Percentiles rank a stretch among this genome's conserved stretches.
These are phyloP conservation scores for Rosa hybrid DNA, from an alignment of 331 rosid genomes.

Conservation along the genomic window DNA sequence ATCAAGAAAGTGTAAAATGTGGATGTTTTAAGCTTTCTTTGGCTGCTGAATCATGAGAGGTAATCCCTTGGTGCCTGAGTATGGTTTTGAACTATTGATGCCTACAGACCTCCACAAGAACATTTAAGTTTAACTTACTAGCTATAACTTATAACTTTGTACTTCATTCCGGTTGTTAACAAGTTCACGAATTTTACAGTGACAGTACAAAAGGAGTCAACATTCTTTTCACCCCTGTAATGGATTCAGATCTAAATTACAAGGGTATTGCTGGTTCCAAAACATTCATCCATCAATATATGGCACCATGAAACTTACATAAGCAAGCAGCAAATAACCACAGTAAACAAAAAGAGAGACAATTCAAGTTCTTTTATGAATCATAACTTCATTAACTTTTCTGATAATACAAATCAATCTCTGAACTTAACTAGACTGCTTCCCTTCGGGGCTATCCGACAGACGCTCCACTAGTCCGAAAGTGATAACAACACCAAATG, in stretches of 20 bases:
- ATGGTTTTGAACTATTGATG: no score
- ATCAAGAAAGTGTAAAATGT: not conserved
- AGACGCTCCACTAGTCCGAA: not conserved
- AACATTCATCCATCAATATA: not conserved
- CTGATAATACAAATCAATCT: not conserved
- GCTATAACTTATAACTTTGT: no score
- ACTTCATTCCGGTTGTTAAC: not conserved
- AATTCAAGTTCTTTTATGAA: not conserved
- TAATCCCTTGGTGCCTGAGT: no score
- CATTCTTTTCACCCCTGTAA: not conserved
- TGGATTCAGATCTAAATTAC: not conserved
- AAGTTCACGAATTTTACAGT: not conserved
- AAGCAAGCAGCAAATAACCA: not conserved
- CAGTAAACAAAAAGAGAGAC: not conserved
- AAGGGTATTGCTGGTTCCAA: not conserved
- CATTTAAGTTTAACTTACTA: no score
- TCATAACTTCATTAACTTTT: not conserved
- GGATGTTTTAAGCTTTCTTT: conserved; percentile 9
- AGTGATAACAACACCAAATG: not conserved
- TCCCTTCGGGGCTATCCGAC: not conserved
- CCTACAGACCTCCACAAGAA: no score
- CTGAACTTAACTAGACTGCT: not conserved
- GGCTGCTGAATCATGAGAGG: conserved; percentile 13
- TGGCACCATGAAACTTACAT: not conserved
- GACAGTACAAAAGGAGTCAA: not conserved